Evolutionary conservation across 106 monocot genomes (phyloP), one percentile per base, ranked within the genome.

Genomic region (Dendrobium huoshanense): DNA sequence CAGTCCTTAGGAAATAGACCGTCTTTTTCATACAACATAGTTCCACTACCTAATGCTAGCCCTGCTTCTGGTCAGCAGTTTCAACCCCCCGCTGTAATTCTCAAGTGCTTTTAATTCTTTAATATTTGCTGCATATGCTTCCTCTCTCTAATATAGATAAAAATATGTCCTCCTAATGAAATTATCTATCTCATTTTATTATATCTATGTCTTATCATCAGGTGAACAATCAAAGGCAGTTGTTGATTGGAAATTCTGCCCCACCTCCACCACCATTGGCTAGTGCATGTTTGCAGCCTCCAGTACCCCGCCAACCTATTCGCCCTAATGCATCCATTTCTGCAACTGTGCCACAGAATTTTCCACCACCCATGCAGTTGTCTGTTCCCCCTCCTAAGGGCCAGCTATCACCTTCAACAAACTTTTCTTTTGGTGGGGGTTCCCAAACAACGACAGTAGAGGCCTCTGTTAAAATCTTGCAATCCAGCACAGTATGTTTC

Each of bases 31-130:
- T 98, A 95, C 87, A 95, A 86, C 77, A 61, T 92, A 74, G 84
- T 81, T 77, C 85, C 90, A 15, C 88, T 84, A 83, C 80, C 86
- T 81, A 89, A 84, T 86, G 37, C 84, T 82, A 76, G 55, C 84
- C 79, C 84, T 80, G 78, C 88, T 82, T 54, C 88, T 86, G 91
- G 85, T 92, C 97, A 98, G 89, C 97, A 89, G 90, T 91, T 94
- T 92, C 94, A 85, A 87, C 91, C 86, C 82, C 75, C 81, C 77
- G 79, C 81, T 85, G 92, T 98, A 93, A 95, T 90, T 87, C 82
- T 82, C 83, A 82, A 85, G 77, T 48, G 82, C 86, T 84, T 85
- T 80, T 77, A 72, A 33, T 77, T 20, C 13, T 67, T 77, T 17
- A 13, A 24, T 77, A 3, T 22, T 49, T 74, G 44, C 31, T 42